Evolutionary conservation across 2,329 filamentous ascomycete genomes (phyloP), one percentile per base, ranked within the genome.

Genomic region (Monosporascus sp.): DNA sequence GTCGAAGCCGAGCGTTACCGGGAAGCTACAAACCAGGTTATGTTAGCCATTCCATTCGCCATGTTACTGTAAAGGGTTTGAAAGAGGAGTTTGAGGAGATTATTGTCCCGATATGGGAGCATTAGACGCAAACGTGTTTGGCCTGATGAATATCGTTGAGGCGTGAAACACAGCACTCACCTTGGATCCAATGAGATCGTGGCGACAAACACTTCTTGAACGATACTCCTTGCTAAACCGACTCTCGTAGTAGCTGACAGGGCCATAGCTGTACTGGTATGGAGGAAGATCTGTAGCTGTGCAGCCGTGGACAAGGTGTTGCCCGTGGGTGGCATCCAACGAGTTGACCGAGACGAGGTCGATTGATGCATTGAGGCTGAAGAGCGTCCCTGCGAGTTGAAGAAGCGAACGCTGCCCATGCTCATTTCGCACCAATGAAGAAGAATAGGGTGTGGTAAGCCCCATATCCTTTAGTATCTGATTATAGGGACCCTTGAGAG

Each of bases 241-340:
- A 27, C 48, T 51, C 45, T 60, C 58, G 24, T 55, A 27, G 39
- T 58, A 60, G 9, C 11, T 51, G 0, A 54, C 3, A 4, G 39
- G 48, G 15, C 54, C 53, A 25, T 60, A 60, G 1, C 44, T 52
- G 9, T 50, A 59, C 35, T 56, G 52, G 22, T 60, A 60, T 4
- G 54, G 45, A 0, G 58, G 56, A 1, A 60, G 49, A 8, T 52
- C 50, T 5, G 49, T 5, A 5, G 45, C 27, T 1, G 49, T 51
- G 8, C 31, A 43, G 1, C 58, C 58, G 17, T 58, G 58, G 8
- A 18, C 11, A 6, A 53, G 37, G n/a, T n/a, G n/a, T 5, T 20
- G 38, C 25, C 27, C 6, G 4, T 27, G 24, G 45, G 4, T n/a
- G n/a, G 3, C 9, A 15, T 60, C 57, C 3, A 54, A 20, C 1